Conservation (phyloP, 169 alveolate species). For the Eimeria tenella region DNA sequence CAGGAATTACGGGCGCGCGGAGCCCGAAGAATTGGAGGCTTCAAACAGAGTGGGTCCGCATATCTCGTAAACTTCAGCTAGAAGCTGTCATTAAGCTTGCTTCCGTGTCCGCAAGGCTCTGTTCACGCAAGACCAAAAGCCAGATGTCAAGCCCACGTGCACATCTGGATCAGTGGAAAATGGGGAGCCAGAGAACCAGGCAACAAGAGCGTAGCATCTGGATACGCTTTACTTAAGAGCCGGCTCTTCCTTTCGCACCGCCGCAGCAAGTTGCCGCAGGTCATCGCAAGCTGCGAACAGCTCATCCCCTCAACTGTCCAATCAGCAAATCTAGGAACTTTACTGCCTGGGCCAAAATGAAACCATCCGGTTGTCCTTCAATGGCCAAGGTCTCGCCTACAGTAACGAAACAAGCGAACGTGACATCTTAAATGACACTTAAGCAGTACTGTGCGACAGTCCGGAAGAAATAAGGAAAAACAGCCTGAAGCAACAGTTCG, state of each 20-base stretch:
- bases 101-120: not conserved
- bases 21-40: not conserved
- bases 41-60: not conserved
- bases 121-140: not conserved
- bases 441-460: too few relatives aligned
- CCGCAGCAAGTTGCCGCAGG: not conserved
- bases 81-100: not conserved
- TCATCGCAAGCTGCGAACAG: not conserved
- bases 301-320: conserved; percentile 58
- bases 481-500: too few relatives aligned
- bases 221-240: not conserved
- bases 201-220: not conserved
- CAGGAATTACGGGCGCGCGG: not conserved
- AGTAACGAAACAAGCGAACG: not conserved
- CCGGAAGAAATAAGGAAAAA: too few relatives aligned
- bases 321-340: conserved; percentile 80
- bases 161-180: not conserved
- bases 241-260: not conserved
- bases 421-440: too few relatives aligned
- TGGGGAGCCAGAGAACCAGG: not conserved
- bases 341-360: conserved; percentile 83
- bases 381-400: conserved; percentile 81
- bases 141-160: not conserved
- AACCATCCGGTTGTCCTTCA: conserved; percentile 84
- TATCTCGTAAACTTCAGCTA: too few relatives aligned